A percentile compares a stretch with the other conserved stretches of the same genome.
Conservation (phyloP, 2,329 filamentous ascomycete species). For the Penicillium sp. region DNA sequence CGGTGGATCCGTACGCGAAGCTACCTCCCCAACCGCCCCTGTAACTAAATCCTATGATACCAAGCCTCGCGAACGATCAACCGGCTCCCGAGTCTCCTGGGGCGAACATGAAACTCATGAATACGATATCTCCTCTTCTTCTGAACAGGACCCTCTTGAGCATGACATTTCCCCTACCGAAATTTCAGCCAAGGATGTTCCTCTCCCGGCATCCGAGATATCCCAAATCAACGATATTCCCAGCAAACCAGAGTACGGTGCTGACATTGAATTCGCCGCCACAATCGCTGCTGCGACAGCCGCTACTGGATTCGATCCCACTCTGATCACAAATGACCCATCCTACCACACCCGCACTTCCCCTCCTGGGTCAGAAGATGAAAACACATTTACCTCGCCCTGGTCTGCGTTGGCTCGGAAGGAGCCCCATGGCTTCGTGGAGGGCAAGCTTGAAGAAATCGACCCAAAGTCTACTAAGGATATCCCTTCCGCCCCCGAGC, state of each 20-base stretch:
- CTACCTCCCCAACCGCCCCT: conserved; percentile 29
- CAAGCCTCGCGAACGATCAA: conserved; percentile 45
- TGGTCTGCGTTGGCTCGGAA: conserved; percentile 51
- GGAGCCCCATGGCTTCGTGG: conserved; percentile 45
- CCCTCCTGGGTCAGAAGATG: conserved; percentile 60
- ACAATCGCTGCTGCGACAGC: conserved; percentile 66
- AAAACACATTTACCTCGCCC: conserved; percentile 51
- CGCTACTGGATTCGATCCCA: conserved; percentile 68
- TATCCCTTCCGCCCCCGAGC: background rate
- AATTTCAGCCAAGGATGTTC: conserved; percentile 10
- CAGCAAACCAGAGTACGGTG: conserved; percentile 50
- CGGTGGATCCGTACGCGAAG: conserved; percentile 37
- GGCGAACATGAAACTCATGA: conserved; percentile 64
- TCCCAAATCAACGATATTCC: conserved; percentile 1
- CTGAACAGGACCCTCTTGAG: conserved; percentile 34
- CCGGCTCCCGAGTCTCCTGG: conserved; percentile 61
- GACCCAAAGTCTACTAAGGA: conserved; percentile 33
- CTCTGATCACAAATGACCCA: conserved; percentile 67
- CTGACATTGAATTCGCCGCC: conserved; percentile 68
- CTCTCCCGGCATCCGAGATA: conserved; percentile 9
- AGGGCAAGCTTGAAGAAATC: conserved; percentile 50
- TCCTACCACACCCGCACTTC: conserved; percentile 63
- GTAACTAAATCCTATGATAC: conserved; percentile 47
- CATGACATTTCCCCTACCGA: conserved; percentile 19
- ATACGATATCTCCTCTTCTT: conserved; percentile 59